Base-by-base conservation (phyloP, 140 eudicot species). In the Erigeron philadelphicus region DNA sequence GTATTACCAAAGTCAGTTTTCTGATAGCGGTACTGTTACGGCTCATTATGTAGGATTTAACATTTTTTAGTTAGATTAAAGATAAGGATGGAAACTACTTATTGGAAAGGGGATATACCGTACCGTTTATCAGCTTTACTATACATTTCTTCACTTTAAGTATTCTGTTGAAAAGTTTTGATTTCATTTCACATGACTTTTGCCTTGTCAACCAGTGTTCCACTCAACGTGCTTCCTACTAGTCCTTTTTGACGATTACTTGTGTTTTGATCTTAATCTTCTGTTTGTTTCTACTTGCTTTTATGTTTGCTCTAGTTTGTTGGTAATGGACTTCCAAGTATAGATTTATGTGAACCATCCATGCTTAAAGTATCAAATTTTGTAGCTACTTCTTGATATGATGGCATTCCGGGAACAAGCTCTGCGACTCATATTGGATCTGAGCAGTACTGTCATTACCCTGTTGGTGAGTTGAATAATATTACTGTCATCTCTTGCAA, bases 381-480 rank as follows among this genome's bases (percentile, higher is more conserved):
- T 80, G 75, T 67, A 92, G 98, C 80, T 92, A 81, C 96, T 92
- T 61, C 92, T 88, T 77, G 98, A 92, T 77, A 81, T 92, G 78
- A 89, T 92, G 98, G 95, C 92, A 64, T 92, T 92, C 70, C 95
- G 98, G 41, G 98, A 92, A 81, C 96, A 92, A 84, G 96, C 98
- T 67, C 65, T 92, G 76, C 88, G 96, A 70, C 95, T 92, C 67
- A 85, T 92, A 64, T 75, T 92, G 95, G 98, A 92, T 82, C 86
- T 92, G 52, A 92, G 98, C 85, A 92, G 98, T 70, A 92, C 98
- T 5, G 98, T 92, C 49, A 92, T 92, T 72, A 92, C 98, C 68
- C 80, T 92, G 82, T 77, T 92, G 98, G 98, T 92, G 67, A 84
- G 95, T 80, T 63, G 46, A 12, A 7, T 16, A 41, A 47, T 61